These are phyloP conservation scores for Curvularia sp. DNA, from an alignment of 2,329 filamentous ascomycete genomes.

Conservation along the genomic window DNA sequence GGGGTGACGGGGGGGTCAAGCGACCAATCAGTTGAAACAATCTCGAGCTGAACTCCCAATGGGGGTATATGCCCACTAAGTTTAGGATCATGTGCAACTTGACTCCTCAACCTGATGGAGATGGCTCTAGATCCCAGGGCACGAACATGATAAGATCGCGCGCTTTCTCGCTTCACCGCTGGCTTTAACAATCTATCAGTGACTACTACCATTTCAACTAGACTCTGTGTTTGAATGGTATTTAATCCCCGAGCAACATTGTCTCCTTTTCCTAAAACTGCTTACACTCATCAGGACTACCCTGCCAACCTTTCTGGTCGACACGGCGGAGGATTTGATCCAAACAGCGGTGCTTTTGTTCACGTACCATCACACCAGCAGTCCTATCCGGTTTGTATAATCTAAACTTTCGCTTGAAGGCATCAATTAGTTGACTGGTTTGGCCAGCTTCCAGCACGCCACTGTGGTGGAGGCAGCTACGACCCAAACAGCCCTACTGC, in stretches of 20 bases:
- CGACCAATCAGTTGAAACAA: background rate
- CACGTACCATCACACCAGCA: constrained; percentile 10
- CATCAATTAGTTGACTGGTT: background rate
- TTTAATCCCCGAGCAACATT: background rate
- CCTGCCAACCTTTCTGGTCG: constrained; percentile 15
- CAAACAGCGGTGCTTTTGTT: constrained; percentile 22
- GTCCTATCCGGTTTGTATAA: constrained; percentile 13
- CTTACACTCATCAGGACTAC: constrained; percentile 30
- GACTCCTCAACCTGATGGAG: background rate
- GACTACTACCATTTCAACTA: background rate
- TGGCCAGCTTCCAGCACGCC: constrained; percentile 3
- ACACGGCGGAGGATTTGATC: constrained; percentile 36
- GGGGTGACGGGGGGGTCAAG: background rate
- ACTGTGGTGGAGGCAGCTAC: constrained; percentile 28
- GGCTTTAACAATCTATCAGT: background rate
- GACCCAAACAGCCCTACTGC: constrained; percentile 23
- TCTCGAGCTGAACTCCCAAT: constrained; percentile 2
- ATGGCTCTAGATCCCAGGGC: background rate
- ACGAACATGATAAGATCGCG: constrained; percentile 5
- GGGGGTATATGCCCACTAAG: constrained; percentile 1
- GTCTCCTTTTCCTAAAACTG: background rate
- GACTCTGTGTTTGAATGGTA: constrained; percentile 26
- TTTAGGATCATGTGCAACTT: constrained; percentile 3
- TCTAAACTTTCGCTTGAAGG: background rate
- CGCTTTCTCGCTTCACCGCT: background rate